A percentile compares a stretch with the other conserved stretches of the same genome.
Evolutionary conservation across 2,329 filamentous ascomycete species (phyloP).

Genomic region (Curvularia sp.): DNA sequence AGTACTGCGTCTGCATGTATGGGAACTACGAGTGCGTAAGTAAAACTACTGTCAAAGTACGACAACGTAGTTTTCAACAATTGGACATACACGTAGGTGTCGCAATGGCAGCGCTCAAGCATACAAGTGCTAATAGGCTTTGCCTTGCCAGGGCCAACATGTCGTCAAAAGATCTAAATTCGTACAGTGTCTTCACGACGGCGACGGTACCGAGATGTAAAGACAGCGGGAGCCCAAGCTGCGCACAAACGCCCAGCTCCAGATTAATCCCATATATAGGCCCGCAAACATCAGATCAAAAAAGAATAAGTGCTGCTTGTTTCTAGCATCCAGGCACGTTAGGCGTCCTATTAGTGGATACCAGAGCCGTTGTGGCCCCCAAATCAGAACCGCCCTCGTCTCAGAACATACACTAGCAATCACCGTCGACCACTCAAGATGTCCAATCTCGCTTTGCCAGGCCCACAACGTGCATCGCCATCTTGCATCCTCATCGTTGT

Average conservation of each 20-base stretch:
- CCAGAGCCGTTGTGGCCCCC: neutral
- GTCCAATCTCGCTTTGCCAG: neutral
- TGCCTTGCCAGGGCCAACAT: slow-evolving; percentile 15
- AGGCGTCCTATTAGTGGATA: slow-evolving; percentile 6
- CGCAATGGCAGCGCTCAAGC: slow-evolving; percentile 32
- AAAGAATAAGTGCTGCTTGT: neutral
- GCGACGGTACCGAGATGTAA: neutral
- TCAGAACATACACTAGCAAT: neutral
- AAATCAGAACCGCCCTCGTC: slow-evolving; percentile 2
- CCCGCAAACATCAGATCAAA: neutral
- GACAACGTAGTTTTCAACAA: neutral
- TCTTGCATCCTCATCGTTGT: neutral
- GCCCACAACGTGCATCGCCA: neutral
- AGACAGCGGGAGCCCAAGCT: neutral
- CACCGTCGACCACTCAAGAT: neutral
- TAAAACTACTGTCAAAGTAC: neutral
- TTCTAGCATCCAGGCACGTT: neutral
- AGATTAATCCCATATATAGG: neutral
- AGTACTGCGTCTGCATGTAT: slow-evolving; percentile 24
- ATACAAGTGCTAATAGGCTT: slow-evolving; percentile 31
- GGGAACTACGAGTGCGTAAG: slow-evolving; percentile 28
- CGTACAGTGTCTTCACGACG: neutral
- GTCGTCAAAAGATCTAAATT: neutral
- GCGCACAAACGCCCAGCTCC: neutral
- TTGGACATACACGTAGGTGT: slow-evolving; percentile 32